These are phyloP conservation scores for Diospyros kaki DNA, from an alignment of 148 eudicot species.

Conservation along the genomic window DNA sequence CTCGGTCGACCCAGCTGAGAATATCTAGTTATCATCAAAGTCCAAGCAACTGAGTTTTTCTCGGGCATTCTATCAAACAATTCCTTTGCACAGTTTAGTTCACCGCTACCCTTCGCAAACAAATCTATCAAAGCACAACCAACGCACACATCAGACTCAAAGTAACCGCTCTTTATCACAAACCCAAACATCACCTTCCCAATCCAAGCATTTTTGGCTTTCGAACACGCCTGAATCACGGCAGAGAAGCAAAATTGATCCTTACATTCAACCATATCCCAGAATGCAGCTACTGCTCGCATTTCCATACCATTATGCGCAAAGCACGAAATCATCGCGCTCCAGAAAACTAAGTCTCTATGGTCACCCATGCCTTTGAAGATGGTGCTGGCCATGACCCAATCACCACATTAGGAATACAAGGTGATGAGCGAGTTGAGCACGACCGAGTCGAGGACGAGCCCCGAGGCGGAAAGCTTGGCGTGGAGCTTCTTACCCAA, in stretches of 20 bases:
- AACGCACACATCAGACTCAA: constrained; percentile 26
- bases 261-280: too few species aligned
- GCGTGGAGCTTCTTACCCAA: constrained; percentile 19
- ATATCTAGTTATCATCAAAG: constrained; percentile 42
- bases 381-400: constrained; percentile 31
- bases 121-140: constrained; percentile 10
- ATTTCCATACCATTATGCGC: too few species aligned
- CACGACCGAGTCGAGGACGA: too few species aligned
- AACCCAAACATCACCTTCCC: constrained; percentile 36
- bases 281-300: too few species aligned
- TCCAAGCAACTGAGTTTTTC: too few species aligned
- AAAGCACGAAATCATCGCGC: too few species aligned
- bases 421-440: constrained; percentile 14
- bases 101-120: constrained; percentile 38
- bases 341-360: constrained; percentile 19
- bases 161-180: constrained; percentile 22
- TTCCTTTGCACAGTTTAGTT: constrained; percentile 27
- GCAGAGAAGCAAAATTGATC: too few species aligned
- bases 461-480: too few species aligned
- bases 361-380: constrained; percentile 29
- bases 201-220: too few species aligned
- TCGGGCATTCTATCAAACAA: too few species aligned
- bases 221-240: too few species aligned
- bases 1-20: constrained; percentile 34
- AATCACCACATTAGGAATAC: constrained; percentile 56